Base-by-base conservation (phyloP, 2,329 filamentous ascomycete species). In the Falciphora oryzae region DNA sequence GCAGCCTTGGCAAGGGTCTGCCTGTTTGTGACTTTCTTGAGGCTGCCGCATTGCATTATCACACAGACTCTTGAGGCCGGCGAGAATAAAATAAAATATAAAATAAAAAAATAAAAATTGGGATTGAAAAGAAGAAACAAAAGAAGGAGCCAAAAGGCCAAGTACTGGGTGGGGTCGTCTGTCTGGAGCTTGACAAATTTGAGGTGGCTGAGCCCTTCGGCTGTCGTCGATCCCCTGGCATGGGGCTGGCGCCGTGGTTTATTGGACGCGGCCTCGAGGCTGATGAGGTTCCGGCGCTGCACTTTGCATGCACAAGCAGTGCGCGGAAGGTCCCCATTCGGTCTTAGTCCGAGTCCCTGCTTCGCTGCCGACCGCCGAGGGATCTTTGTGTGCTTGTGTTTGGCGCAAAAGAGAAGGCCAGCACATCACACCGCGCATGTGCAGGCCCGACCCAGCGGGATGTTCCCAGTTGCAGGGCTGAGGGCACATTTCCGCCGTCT, bases 91-190 rank as follows among this genome's bases (percentile, higher is more conserved):
- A 56, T 27, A 5, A 59, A 56, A 16, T 2, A 31, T 59, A 25
- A 11, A n/a, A 32, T 38, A 63, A 28, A 65, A 53, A 62, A 65
- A 65, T 56, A 57, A 62, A 64, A 60, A 11, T 8, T 38, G 14
- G 16, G 58, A 66, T 61, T 63, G 32, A 50, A 65, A 18, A 60
- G 63, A 67, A 65, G 60, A 57, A 61, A 66, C 57, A 50, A 65
- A 65, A 65, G 22, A 64, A 57, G 14, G 5, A 44, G 38, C 6
- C 16, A 44, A 29, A 62, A 58, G 35, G 59, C 58, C 31, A 64
- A 63, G 59, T 16, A 13, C 25, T 5, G 16, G 29, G 57, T 58
- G 57, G 27, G 25, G 57, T 16, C 29, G 57, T 58, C 27, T 53
- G n/a, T 53, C 44, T 53, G 44, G n/a, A 53, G 44, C 44, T 53